Base-by-base conservation (phyloP, 169 alveolate species). In the Cyclospora cayetanensis region DNA sequence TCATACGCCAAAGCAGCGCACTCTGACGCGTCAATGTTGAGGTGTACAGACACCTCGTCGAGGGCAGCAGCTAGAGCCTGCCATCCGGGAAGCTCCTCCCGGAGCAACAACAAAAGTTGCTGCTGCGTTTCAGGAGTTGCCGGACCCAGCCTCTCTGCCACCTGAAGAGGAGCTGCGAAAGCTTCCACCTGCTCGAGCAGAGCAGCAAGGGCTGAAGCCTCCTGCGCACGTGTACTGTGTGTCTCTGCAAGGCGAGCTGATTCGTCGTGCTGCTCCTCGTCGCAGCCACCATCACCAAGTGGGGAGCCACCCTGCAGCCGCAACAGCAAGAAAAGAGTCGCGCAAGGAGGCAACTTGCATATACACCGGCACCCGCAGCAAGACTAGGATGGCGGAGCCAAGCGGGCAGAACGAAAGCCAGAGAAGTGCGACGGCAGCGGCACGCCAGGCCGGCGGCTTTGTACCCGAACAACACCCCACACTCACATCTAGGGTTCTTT, bases 21-120 rank as follows among this genome's bases (percentile, higher is more conserved):
- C 42, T 43, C 39, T 1, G 12, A 41, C n/a, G 60, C 74, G 31
- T 82, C 90, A 31, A 82, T 43, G 52, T 82, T 82, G 20, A 43
- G 79, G 60, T 25, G 77, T 63, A 42, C 74, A 52, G 90, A 82
- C 43, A 82, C 39, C 79, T 52, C 72, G 50, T 82, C 90, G n/a
- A 82, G n/a, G n/a, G 60, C 90, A 25, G 65, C 66, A 34, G 72
- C 65, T 7, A 82, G 60, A 2, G 34, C 55, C 41, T 53, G 52
- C 90, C 90, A 82, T 4, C 90, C 90, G 2, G 90, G 90, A 11
- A 43, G 65, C 35, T 35, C 65, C 79, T 82, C 77, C 37, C 77
- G 60, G 39, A 63, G 74, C 60, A 53, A 65, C 77, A 42, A 77
- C 90, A 42, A 50, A 74, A 82, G 90, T 77, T 82, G 90, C 65